Evolutionary conservation across 2,329 filamentous ascomycete species (phyloP), one percentile per base, ranked within the genome.

Genomic region (Colletotrichum theobromicola): DNA sequence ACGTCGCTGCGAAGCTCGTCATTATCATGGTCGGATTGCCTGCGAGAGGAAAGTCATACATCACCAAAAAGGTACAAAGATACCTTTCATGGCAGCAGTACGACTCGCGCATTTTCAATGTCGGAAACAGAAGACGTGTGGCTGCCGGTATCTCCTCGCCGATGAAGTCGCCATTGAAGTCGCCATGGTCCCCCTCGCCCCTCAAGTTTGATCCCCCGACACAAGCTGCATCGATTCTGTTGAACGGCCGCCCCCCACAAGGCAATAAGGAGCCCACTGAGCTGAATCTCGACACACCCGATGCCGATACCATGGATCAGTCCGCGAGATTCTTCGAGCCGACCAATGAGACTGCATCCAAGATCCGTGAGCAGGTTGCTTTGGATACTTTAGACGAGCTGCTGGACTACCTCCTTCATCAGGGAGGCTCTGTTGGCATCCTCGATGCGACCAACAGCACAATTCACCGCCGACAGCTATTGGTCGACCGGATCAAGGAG

Each of bases 11-110:
- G 53, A 99, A 99, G 88, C 89, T 99, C 76, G 95, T 98, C 81
- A 98, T 99, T 80, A 93, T 99, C 83, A 99, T 99, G 97, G 97
- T 99, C 75, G 97, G 97, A 77, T 87, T 99, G 79, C 97, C 97
- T 4, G 97, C 97, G 12, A 90, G 97, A 80, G 97, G 97, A 82
- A 99, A 99, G 87, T 98, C 96, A 70, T 99, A 99, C 85, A 98
- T 99, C 80, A 98, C 97, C 76, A 98, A 98, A 88, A 99, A 99
- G 87, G 91, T 99, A 76, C 94, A 97, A 74, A 91, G 97, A 76
- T 99, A 98, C 82, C 87, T 99, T 65, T 96, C 97, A 64, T 99
- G 97, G 97, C 92, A 98, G 80, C 97, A 99, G 82, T 96, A 99
- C 84, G 95, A 98, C 80, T 97, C 96, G 15, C 91, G 90, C 78